phyloP scores from a whole-genome alignment of 2,329 filamentous ascomycete genomes.

The Colletotrichum caudatum region DNA sequence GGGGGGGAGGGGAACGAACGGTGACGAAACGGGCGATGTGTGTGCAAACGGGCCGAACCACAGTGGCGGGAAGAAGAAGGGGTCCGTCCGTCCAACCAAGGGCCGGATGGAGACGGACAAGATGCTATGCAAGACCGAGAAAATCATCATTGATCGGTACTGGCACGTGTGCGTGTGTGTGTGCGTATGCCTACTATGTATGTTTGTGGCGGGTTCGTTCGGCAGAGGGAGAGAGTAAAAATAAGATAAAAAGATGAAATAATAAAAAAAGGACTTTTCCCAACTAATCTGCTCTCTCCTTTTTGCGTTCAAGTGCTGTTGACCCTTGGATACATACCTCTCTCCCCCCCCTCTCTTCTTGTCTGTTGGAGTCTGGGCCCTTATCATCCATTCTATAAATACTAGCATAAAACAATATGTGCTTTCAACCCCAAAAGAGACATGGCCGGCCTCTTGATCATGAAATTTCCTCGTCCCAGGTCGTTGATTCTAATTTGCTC shows the following conservation, averaged over 20 bases:
- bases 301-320: not conserved
- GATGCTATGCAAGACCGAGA: not conserved
- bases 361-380: not conserved
- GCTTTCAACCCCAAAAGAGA: not conserved
- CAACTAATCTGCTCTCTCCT: not conserved
- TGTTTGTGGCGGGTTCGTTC: constrained; percentile 1
- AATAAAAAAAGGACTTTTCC: not conserved
- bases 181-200: not conserved
- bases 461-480: constrained; percentile 7
- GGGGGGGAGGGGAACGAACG: too few species aligned
- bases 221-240: not conserved
- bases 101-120: not conserved
- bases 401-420: not conserved
- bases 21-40: not conserved
- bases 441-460: not conserved
- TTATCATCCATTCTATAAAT: not conserved
- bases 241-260: not conserved
- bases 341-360: not conserved
- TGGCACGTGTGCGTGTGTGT: not conserved
- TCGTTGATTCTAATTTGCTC: not conserved
- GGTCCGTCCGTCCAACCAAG: not conserved
- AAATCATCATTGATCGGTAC: not conserved
- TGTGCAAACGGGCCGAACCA: not conserved
- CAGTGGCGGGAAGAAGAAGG: not conserved
- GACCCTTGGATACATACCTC: not conserved